Percentiles rank a stretch among this genome's conserved stretches.
phyloP scores from a whole-genome alignment of 1,139 yeast species.

The Kurtzmaniella quercitrusa region DNA sequence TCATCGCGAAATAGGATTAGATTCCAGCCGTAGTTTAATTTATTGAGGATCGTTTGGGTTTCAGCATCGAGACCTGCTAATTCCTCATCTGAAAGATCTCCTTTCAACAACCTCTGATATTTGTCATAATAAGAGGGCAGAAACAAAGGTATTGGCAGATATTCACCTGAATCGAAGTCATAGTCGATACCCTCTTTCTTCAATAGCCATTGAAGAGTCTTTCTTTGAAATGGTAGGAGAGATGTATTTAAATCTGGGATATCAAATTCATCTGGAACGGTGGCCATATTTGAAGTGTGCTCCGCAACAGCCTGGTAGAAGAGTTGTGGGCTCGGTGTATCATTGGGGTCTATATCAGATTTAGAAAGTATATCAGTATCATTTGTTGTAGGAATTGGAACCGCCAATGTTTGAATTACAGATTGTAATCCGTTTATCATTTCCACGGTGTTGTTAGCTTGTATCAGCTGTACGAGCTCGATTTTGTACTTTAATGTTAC shows the following conservation, averaged over 20 bases:
- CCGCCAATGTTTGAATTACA: background rate
- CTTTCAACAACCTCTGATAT: slow-evolving; percentile 6
- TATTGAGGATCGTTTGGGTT: slow-evolving; percentile 25
- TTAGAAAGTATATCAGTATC: slow-evolving; percentile 1
- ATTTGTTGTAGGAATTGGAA: background rate
- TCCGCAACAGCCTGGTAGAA: slow-evolving; percentile 36
- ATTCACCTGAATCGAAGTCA: slow-evolving; percentile 22
- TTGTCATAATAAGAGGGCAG: slow-evolving; percentile 8
- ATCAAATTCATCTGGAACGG: slow-evolving; percentile 19
- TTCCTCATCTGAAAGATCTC: slow-evolving; percentile 1
- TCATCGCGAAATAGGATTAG: slow-evolving; percentile 17
- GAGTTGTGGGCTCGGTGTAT: slow-evolving; percentile 18
- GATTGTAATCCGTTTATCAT: slow-evolving; percentile 2
- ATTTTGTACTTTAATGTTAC: slow-evolving; percentile 3
- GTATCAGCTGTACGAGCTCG: slow-evolving; percentile 6
- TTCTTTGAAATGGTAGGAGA: slow-evolving; percentile 56
- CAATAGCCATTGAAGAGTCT: slow-evolving; percentile 64
- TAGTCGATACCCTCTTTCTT: slow-evolving; percentile 51
- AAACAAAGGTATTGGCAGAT: slow-evolving; percentile 16
- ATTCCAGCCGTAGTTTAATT: slow-evolving; percentile 52
- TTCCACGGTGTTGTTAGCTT: slow-evolving; percentile 1
- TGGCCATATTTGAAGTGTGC: slow-evolving; percentile 22
- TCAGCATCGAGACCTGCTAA: slow-evolving; percentile 9
- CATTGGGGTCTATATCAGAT: slow-evolving; percentile 7
- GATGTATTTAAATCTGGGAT: slow-evolving; percentile 48